Conservation (phyloP, 2,329 filamentous ascomycete species). For the Bimuria novae-zelandiae region DNA sequence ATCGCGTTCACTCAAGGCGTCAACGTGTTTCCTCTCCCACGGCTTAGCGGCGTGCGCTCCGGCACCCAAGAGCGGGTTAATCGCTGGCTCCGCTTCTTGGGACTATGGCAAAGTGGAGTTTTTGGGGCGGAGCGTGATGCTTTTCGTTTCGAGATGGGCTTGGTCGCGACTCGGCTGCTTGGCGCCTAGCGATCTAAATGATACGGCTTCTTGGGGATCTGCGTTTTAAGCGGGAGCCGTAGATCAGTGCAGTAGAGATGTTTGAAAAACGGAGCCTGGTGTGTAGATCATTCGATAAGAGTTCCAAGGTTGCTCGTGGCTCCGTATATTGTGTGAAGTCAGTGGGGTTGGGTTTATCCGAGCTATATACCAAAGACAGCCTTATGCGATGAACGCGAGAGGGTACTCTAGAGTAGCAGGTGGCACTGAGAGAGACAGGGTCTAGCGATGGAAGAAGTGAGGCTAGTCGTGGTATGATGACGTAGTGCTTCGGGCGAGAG, state of each 20-base stretch:
- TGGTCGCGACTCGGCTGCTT: conserved; percentile 3
- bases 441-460: no score
- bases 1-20: neutral
- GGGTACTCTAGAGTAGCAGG: no score
- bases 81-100: neutral
- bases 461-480: no score
- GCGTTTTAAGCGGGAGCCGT: neutral
- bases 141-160: conserved; percentile 3
- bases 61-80: conserved; percentile 1
- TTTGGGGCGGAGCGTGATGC: neutral
- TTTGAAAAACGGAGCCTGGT: neutral
- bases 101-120: neutral
- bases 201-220: neutral
- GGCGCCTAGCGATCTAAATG: neutral
- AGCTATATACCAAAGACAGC: no score
- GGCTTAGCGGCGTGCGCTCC: neutral
- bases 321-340: no score
- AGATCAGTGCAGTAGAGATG: neutral
- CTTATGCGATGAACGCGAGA: no score
- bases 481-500: no score
- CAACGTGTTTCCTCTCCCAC: neutral
- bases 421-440: no score
- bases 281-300: neutral
- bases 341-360: no score
- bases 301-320: no score